Evolutionary conservation across 108 stramenopile genomes (phyloP), one percentile per base, ranked within the genome.

Genomic region (Skeletonema potamos): DNA sequence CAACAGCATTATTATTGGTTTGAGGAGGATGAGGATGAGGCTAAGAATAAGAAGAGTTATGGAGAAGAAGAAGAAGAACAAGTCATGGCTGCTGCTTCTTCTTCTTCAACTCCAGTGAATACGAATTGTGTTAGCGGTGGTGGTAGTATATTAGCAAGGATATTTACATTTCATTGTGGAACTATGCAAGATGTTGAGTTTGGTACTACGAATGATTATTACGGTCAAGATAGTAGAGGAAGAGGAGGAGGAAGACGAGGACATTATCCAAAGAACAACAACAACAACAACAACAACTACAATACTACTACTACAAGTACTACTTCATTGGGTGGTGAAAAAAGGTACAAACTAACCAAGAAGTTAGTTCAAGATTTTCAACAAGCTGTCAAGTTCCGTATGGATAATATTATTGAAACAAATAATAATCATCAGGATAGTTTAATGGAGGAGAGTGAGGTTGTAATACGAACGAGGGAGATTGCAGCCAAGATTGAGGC

Each of bases 401-500:
- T 76, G 61, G 65, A 58, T 54, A 68, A 56, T 29, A 57, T 76
- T 29, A 57, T 76, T 1, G 20, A 68, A 26, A 24, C 60, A 60
- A 59, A 34, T 13, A n/a, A n/a, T n/a, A n/a, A n/a, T n/a, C n/a
- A n/a, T n/a, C n/a, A n/a, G n/a, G 48, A 54, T 55, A 34, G 54
- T 36, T 51, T 22, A 1, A 9, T 51, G 18, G 64, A 28, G 34
- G 70, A 65, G 17, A 41, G 27, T 32, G 62, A 51, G 55, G 12
- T 79, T n/a, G 70, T 54, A 13, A 54, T 20, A 12, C 51, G 56
- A 30, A 77, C 70, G 17, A 70, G 39, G 43, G 64, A 77, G 22
- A 60, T 77, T 54, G 77, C 64, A 27, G 44, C 64, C 3, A 77
- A 62, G 37, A 60, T 77, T 29, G 32, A 77, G 26, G 64, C 77